Conservation (phyloP, 257 asterid genomes). For the Solanum habrochaites region DNA sequence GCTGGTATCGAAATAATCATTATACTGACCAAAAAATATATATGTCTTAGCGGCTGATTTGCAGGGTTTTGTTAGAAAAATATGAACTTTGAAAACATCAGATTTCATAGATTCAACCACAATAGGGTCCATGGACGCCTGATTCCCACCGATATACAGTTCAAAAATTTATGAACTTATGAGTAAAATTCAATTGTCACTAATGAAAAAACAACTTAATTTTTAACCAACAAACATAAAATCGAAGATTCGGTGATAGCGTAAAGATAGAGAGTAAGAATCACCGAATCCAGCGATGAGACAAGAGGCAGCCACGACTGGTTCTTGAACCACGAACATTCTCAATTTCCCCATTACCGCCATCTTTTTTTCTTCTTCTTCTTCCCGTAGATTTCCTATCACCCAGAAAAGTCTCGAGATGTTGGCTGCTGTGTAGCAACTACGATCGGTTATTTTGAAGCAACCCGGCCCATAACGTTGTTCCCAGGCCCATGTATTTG, state of each 20-base stretch:
- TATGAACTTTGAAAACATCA: background rate
- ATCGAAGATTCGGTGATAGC: background rate
- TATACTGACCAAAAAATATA: background rate
- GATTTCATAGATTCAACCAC: background rate
- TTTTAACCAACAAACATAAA: background rate
- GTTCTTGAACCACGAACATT: slow-evolving; percentile 77
- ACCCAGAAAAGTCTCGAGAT: background rate
- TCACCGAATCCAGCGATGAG: slow-evolving; percentile 81
- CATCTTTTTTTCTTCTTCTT: slow-evolving; percentile 21
- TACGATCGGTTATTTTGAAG: background rate
- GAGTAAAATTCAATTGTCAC: background rate
- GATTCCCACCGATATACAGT: background rate
- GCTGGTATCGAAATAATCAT: background rate
- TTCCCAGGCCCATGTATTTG: background rate
- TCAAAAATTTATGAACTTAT: background rate
- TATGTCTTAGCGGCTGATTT: background rate
- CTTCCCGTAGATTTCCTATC: background rate
- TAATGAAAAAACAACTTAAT: background rate
- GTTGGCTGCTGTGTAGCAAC: background rate
- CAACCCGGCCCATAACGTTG: background rate
- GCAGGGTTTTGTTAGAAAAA: background rate
- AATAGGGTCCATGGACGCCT: background rate
- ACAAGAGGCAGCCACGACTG: slow-evolving; percentile 78
- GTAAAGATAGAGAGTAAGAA: background rate
- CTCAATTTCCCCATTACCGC: slow-evolving; percentile 67